Percentiles rank a stretch among this genome's conserved stretches.
Conservation (phyloP, 805 yeast species). For the Pichia gijzeniarum region DNA sequence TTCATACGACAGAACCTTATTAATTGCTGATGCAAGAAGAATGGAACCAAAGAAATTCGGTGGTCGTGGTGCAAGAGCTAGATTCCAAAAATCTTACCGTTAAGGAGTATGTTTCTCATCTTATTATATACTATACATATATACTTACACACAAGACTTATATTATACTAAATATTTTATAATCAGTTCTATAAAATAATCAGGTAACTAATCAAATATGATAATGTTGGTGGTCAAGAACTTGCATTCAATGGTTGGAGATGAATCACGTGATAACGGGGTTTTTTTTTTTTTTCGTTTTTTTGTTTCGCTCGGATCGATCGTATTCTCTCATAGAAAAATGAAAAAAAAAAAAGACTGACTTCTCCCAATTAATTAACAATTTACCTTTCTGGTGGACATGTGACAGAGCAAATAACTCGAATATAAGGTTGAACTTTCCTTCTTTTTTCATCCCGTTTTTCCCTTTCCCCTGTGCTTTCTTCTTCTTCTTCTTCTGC, state of each 20-base stretch:
- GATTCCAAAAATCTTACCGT: constrained; percentile 99
- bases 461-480: neutral
- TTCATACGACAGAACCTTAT: constrained; percentile 97
- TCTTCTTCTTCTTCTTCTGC: neutral
- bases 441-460: neutral
- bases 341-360: neutral
- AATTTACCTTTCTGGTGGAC: too few relatives aligned
- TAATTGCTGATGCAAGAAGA: constrained; percentile 99
- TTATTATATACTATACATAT: neutral
- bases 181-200: too few relatives aligned
- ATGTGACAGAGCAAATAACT: too few relatives aligned
- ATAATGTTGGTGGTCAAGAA: too few relatives aligned
- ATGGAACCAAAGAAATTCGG: constrained; percentile 99
- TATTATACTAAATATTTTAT: too few relatives aligned
- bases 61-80: constrained; percentile 99
- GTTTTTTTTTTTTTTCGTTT: too few relatives aligned
- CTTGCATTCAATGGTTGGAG: neutral
- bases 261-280: too few relatives aligned
- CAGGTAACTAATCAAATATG: too few relatives aligned
- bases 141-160: too few relatives aligned
- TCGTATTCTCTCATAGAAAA: too few relatives aligned
- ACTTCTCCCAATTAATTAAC: neutral
- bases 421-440: neutral
- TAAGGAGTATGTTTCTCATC: constrained; percentile 35
- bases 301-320: too few relatives aligned